Evolutionary conservation across 148 eudicot genomes (phyloP), one percentile per base, ranked within the genome.

Genomic region (Fagopyrum esculentum): DNA sequence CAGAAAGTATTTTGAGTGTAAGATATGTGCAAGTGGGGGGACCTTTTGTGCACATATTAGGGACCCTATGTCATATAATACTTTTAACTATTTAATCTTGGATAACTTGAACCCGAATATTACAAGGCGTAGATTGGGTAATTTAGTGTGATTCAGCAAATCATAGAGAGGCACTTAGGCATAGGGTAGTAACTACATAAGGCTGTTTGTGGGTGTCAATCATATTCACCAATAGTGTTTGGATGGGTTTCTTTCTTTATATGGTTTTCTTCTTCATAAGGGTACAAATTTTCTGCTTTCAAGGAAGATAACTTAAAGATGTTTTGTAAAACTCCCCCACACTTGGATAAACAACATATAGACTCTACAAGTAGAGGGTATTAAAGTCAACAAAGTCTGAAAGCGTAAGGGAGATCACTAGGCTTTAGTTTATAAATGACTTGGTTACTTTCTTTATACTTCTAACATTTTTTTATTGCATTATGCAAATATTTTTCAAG

Each of bases 31-130:
- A 9, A 16, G 74, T 48, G 74, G 56, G 55, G 73, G 54, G 55
- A 22, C 56, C 56, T 11, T 74, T 74, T 75, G 78, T 79, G 79
- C 77, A 74, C 71, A 70, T 72, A 73, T 73, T 73, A 54, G 55
- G 75, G 75, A 73, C 40, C 77, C 61, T 73, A 77, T 22, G 26
- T 69, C 77, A 73, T 70, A 35, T 1, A 35, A 35, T 35, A 35
- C 1, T 35, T 2, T 35, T 35, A 35, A 35, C 40, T 35, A 35
- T 35, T 35, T 35, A 35, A 35, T 35, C 40, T 35, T 64, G 46
- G 40, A 49, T 52, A 60, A n/a, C 77, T 54, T 48, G 70, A 76
- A 73, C 73, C n/a, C 56, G 63, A 71, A 8, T 6, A 43, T 16
- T 69, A 8, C 1, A 10, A 15, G 22, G 73, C 51, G 52, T 70